A percentile compares a stretch with the other conserved stretches of the same genome.
Conservation (phyloP, 257 asterid species). For the Scutellaria minor region DNA sequence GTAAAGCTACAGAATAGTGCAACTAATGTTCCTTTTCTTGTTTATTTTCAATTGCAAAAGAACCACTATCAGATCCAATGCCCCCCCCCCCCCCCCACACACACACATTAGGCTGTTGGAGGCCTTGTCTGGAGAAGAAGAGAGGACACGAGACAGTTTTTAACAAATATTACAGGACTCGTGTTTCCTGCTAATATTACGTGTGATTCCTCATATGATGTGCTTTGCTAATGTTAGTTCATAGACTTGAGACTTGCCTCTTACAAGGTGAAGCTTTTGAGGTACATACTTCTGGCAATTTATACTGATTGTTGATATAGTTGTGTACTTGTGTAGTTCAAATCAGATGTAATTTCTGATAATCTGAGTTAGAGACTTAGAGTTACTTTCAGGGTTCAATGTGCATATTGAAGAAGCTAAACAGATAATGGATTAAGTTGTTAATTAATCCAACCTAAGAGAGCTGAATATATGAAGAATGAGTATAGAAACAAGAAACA, state of each 20-base stretch:
- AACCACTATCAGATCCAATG: constrained; percentile 3
- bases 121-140: neutral
- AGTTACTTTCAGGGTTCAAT: no score
- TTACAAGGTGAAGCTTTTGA: neutral
- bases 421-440: no score
- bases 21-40: neutral
- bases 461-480: no score
- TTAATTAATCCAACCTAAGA: no score
- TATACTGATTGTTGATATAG: neutral
- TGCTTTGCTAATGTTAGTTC: neutral
- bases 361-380: no score
- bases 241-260: neutral
- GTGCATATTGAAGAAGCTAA: neutral
- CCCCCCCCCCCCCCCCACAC: neutral
- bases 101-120: neutral
- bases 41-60: constrained; percentile 17
- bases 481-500: no score
- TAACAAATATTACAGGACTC: neutral
- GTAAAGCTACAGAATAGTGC: constrained; percentile 20
- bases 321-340: neutral
- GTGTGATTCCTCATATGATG: neutral
- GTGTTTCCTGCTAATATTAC: neutral
- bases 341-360: neutral
- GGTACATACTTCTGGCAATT: neutral
- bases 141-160: neutral